These are phyloP conservation scores for Salix koriyanagi DNA, from an alignment of 345 rosid genomes.

Conservation along the genomic window DNA sequence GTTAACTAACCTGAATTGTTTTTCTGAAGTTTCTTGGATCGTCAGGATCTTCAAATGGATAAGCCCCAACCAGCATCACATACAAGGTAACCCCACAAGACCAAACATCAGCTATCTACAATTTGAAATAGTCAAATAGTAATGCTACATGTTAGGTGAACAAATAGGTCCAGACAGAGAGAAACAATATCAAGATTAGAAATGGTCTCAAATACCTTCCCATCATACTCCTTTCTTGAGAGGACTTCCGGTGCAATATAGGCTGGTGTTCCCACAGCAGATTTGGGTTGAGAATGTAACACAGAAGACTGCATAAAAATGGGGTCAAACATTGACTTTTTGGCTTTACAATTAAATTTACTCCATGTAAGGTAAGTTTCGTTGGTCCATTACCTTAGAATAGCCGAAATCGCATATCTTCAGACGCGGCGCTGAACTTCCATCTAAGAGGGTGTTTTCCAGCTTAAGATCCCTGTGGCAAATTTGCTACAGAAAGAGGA, in stretches of 20 bases:
- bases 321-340: not conserved
- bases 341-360: not conserved
- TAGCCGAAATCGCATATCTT: conserved; percentile 30
- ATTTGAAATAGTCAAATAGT: not conserved
- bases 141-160: not conserved
- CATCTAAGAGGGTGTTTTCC: conserved; percentile 23
- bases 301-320: conserved; percentile 15
- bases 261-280: conserved; percentile 26
- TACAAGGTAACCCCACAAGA: conserved; percentile 29
- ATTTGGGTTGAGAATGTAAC: conserved; percentile 27
- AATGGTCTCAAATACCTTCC: conserved; percentile 10
- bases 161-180: not conserved
- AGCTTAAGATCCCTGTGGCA: conserved; percentile 27
- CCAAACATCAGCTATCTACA: conserved; percentile 28
- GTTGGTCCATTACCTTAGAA: conserved; percentile 18
- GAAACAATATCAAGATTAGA: not conserved
- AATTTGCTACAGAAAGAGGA: conserved; percentile 14
- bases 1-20: conserved; percentile 13
- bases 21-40: conserved; percentile 30
- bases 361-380: not conserved
- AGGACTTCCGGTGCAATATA: conserved; percentile 27
- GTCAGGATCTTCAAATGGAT: conserved; percentile 29
- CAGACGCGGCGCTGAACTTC: conserved; percentile 14
- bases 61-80: conserved; percentile 28
- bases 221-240: conserved; percentile 22